Evolutionary conservation across 768 basidiomycete genomes (phyloP), one percentile per base, ranked within the genome.

Genomic region (Kwoniella mangroviensis): DNA sequence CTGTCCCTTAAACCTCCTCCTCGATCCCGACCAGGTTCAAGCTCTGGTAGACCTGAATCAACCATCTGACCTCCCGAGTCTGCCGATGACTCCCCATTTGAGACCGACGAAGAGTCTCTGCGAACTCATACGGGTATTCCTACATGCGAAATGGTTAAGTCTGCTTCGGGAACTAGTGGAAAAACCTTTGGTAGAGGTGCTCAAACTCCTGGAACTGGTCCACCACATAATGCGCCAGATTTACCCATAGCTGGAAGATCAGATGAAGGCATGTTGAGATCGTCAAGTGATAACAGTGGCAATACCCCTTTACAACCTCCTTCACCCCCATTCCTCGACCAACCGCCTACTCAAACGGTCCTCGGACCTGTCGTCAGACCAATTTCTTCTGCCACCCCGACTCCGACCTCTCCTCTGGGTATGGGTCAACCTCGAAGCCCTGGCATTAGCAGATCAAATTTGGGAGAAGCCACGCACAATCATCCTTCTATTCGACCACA

Each of bases 151-250:
- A 24, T 54, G 53, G 53, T 54, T 9, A 24, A 54, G 21, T 54
- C 53, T 21, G 24, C 17, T 12, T 60, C 58, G 12, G 58, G 58
- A 0, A 34, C 40, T 12, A 60, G 58, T 43, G 58, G 58, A 12
- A 60, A 45, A 13, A 60, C 58, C 10, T 60, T 60, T 41, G 58
- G 58, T n/a, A 41, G 22, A 43, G 41, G 21, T n/a, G 58, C 58
- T 12, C 17, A 60, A n/a, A 60, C 58, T n/a, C 58, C 58, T 43
- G 58, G 58, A n/a, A 60, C 58, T 17, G 34, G 41, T 43, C 19
- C 34, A 21, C 34, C 1, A 6, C 7, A 19, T 3, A 3, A 13
- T 17, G 58, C 43, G 4, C 58, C 42, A 21, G 12, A 9, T 10
- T n/a, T 60, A 60, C 58, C 58, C 19, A 22, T 12, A 9, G 9